phyloP scores from a whole-genome alignment of 2,329 filamentous ascomycete species.

The Diaporthe nobilis region DNA sequence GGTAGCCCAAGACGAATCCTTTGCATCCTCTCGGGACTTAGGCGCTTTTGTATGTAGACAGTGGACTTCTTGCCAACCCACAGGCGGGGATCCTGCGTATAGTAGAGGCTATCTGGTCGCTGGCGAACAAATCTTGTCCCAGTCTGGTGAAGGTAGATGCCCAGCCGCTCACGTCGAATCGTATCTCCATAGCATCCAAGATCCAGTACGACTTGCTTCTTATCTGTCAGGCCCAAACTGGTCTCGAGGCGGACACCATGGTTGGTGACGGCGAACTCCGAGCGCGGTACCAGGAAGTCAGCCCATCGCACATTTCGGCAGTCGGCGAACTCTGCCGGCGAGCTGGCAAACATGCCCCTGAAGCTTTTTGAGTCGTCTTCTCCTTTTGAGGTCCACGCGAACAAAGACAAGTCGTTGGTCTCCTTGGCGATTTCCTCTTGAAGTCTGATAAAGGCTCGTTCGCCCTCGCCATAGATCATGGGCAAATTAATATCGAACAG shows the following conservation, averaged over 20 bases:
- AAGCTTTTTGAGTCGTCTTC: slow-evolving; percentile 24
- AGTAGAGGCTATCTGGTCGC: not conserved
- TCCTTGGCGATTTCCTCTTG: slow-evolving; percentile 47
- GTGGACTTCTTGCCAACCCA: not conserved
- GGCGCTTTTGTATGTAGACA: not conserved
- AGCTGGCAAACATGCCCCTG: slow-evolving; percentile 38
- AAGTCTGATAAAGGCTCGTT: slow-evolving; percentile 44
- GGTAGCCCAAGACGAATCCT: not conserved
- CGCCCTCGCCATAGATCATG: slow-evolving; percentile 48
- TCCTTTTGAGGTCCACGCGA: slow-evolving; percentile 38
- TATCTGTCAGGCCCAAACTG: not conserved
- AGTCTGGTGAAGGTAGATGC: not conserved
- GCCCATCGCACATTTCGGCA: slow-evolving; percentile 23
- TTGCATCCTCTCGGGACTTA: not conserved
- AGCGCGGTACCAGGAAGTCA: not conserved
- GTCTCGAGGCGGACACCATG: not conserved
- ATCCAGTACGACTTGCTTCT: not conserved
- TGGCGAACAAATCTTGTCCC: not conserved
- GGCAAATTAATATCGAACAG: slow-evolving; percentile 49
- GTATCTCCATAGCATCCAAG: not conserved
- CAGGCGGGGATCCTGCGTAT: not conserved
- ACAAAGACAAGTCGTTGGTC: slow-evolving; percentile 38
- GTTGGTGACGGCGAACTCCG: not conserved
- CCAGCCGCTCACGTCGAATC: not conserved
- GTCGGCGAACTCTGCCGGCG: slow-evolving; percentile 32